Base-by-base conservation (phyloP, 257 asterid genomes). In the Leonotis leonurus region DNA sequence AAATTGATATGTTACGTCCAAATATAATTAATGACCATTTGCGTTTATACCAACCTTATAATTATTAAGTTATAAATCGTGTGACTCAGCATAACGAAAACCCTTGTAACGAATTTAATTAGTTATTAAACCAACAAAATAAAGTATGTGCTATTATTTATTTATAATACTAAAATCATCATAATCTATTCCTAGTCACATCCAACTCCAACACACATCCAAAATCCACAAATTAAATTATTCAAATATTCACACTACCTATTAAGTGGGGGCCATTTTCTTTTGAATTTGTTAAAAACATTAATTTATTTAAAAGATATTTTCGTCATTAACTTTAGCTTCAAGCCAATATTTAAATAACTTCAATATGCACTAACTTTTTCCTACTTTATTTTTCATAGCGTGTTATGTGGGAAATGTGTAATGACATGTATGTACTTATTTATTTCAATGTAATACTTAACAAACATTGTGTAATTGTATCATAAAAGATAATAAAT, bases 321-420 rank as follows among this genome's bases (percentile, higher is more conserved):
- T 8, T 50, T n/a, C 10, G 25, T 32, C 48, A 52, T 27, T 64
- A 7, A 1, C 62, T 61, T 70, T 20, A 5, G 58, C 36, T 60
- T 21, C 14, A 64, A 48, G 68, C 40, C 78, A 36, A n/a, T 20
- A 29, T 26, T 58, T 51, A 24, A 59, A 46, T 9, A 46, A 50
- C 49, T 64, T 26, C 2, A 32, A 40, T 3, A 27, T 17, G 35
- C 69, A 50, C 60, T 26, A 41, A 32, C 25, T 53, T 36, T 16
- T 33, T 33, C 56, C 32, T n/a, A 41, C 36, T 59, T n/a, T n/a
- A n/a, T 56, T 53, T 59, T 3, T 33, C 39, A 27, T 41, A 14
- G 52, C 73, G 72, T 72, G 62, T 63, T 68, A 9, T 12, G 46
- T 1, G 68, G 80, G 71, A 13, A 35, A 56, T 56, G 21, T 11